A percentile compares a stretch with the other conserved stretches of the same genome.
Conservation (phyloP, 2,329 filamentous ascomycete species). For the Lomentospora prolificans region DNA sequence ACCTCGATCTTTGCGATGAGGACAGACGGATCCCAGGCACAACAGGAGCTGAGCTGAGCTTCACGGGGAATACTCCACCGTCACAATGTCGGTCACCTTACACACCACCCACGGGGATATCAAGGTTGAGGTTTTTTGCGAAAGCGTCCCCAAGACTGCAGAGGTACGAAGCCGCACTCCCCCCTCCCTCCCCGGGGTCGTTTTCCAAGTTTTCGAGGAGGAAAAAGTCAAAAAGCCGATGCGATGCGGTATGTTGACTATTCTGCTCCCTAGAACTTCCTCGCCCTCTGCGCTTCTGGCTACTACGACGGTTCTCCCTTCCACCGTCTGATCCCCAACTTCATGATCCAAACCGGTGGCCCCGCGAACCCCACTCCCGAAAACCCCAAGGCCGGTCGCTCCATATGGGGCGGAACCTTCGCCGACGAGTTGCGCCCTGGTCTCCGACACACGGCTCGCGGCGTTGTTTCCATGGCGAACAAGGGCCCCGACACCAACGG, state of each 20-base stretch:
- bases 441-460: slow-evolving; percentile 57
- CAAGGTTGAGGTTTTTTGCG: slow-evolving; percentile 94
- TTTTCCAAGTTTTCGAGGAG: background rate
- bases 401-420: slow-evolving; percentile 65
- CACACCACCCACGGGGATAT: slow-evolving; percentile 85
- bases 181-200: background rate
- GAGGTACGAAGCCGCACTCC: slow-evolving; percentile 43
- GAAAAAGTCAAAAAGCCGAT: too few relatives aligned
- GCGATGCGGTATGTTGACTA: too few relatives aligned
- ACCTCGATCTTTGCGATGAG: too few relatives aligned
- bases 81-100: slow-evolving; percentile 56
- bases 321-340: slow-evolving; percentile 69
- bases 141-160: slow-evolving; percentile 84
- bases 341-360: slow-evolving; percentile 72
- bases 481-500: slow-evolving; percentile 65
- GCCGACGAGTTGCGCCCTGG: slow-evolving; percentile 72
- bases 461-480: slow-evolving; percentile 70
- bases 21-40: too few relatives aligned
- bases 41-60: too few relatives aligned
- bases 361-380: slow-evolving; percentile 45
- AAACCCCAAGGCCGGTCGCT: slow-evolving; percentile 58
- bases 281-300: slow-evolving; percentile 70
- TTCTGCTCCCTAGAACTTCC: slow-evolving; percentile 56
- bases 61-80: too few relatives aligned
- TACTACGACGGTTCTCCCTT: slow-evolving; percentile 70